Conservation (phyloP, 2,329 filamentous ascomycete genomes). For the Aspergillus japonicus region DNA sequence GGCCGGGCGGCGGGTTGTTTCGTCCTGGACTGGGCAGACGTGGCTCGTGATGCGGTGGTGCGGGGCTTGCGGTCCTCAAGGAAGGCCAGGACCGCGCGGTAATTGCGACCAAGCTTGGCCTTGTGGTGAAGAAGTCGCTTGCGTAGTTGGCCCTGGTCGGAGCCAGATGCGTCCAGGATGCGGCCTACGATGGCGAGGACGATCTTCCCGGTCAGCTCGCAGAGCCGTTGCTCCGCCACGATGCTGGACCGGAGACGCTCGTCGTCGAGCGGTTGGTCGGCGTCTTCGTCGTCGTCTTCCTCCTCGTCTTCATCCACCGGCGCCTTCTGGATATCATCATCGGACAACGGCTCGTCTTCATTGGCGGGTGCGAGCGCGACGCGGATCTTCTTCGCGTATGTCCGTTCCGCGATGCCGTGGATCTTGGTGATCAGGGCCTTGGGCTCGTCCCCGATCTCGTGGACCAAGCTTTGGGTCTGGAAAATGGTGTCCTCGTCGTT, state of each 20-base stretch:
- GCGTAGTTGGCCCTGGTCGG: conserved; percentile 63
- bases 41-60: conserved; percentile 14
- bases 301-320: conserved; percentile 49
- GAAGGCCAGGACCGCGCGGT: conserved; percentile 77
- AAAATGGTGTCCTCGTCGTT: conserved; percentile 49
- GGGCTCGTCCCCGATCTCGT: conserved; percentile 64
- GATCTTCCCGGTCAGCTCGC: conserved; percentile 79
- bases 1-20: conserved; percentile 24
- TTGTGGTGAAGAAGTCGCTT: conserved; percentile 76
- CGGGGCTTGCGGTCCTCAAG: conserved; percentile 65
- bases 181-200: conserved; percentile 75
- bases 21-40: conserved; percentile 31
- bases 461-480: conserved; percentile 62
- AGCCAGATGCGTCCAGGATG: conserved; percentile 66
- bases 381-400: conserved; percentile 67
- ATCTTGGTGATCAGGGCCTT: conserved; percentile 70
- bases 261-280: conserved; percentile 38
- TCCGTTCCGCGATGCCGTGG: conserved; percentile 73
- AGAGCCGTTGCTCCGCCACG: conserved; percentile 79
- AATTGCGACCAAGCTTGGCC: conserved; percentile 76
- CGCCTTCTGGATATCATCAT: conserved; percentile 61
- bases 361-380: conserved; percentile 51
- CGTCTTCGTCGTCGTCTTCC: conserved; percentile 37
- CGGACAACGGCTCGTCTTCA: conserved; percentile 71
- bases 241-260: conserved; percentile 65